Base-by-base conservation (phyloP, 1,284 basidiomycete species). In the Rugiboletus extremiorientalis region DNA sequence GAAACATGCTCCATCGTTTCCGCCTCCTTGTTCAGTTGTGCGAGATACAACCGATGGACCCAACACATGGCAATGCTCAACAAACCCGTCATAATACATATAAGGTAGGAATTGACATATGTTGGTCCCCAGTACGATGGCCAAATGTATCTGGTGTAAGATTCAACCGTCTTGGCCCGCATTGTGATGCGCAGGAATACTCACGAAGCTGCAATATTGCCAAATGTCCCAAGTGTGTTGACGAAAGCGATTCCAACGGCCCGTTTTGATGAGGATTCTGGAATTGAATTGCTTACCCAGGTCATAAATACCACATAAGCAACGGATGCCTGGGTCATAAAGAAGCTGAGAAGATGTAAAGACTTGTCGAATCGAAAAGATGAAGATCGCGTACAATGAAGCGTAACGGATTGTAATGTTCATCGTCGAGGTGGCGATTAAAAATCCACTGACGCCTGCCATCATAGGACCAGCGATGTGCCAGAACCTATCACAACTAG, bases 361-460 rank as follows among this genome's bases (percentile, higher is more conserved):
- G 23, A 44, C 44, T 28, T n/a, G 38, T 37, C 15, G 33, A 43
- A 18, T 55, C 45, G 36, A 14, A 45, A 16, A 37, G 36, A 20
- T 7, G 27, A 49, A 20, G 34, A 38, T 16, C 23, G 41, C 33
- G 65, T 60, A 84, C 74, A 84, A 68, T 18, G 80, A 76, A 42
- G 83, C 60, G 64, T 84, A 84, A 27, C 83, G 79, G 22, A 80
- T 77, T 6, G 73, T 76, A 11, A 71, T 77, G 64, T 77, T 74
- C 76, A 79, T 77, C 7, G 81, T 82, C n/a, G 75, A 74, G n/a
- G 81, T 74, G 7, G 84, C 83, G 50, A 85, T 81, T 56, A 82
- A 62, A 65, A 84, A 84, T 20, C 82, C 83, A n/a, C 81, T 56
- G 54, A 83, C 73, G 25, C 79, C 81, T 40, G 79, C 60, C 25